Evolutionary conservation across 352 stramenopile species (phyloP), one percentile per base, ranked within the genome.

Genomic region (Phytopythium ostracodes): DNA sequence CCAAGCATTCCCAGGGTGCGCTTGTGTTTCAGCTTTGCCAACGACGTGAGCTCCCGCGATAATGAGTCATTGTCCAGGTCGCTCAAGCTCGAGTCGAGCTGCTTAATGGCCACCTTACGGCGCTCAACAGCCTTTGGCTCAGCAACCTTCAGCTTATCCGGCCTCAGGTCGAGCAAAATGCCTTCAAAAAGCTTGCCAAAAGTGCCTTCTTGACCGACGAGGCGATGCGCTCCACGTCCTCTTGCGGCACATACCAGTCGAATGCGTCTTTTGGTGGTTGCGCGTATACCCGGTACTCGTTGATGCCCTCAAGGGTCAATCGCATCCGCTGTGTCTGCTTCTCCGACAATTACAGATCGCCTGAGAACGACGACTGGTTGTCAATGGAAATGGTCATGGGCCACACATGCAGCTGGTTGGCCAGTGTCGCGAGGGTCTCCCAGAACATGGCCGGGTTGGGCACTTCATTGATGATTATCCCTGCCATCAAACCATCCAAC

Each of bases 1-100:
- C 72, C 76, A 22, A 73, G 70, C 9, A 84, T 58, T 29, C 71
- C 49, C 14, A 84, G 6, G 24, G 81, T 68, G 35, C 80, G 50
- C 25, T 66, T 58, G 29, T 75, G 54, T 1, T 69, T 42, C 0
- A 81, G 53, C 20, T 29, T 29, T 11, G 46, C 47, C 73, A 73
- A 84, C 14, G 79, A 46, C n/a, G 68, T 33, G 14, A 79, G 46
- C 33, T 81, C 71, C n/a, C 61, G 60, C 18, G 74, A 60, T 49
- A 79, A 79, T 14, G n/a, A 15, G 25, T n/a, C 6, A 4, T 56
- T 29, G 9, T 43, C 29, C 29, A 42, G 27, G 10, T 5, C 27
- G n/a, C 1, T 22, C 50, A 56, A 29, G 27, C 12, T 27, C 3
- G 3, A 12, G 31, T 42, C 29, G 7, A 56, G 27, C 0, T 15